A percentile compares a stretch with the other conserved stretches of the same genome.
Conservation (phyloP, 2,329 filamentous ascomycete genomes). For the Fusarium equiseti region DNA sequence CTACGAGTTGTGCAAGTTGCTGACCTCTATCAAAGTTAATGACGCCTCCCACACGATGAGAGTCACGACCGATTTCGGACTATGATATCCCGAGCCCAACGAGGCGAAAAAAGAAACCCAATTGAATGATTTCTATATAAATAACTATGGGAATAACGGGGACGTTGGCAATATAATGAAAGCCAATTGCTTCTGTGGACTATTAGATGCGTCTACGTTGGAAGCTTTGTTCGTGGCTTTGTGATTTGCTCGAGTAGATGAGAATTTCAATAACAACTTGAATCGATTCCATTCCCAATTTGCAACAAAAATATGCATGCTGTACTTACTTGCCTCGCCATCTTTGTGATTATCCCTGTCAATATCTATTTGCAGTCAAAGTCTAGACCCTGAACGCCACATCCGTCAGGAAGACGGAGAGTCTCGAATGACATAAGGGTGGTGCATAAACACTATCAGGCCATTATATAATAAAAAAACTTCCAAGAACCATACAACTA, state of each 20-base stretch:
- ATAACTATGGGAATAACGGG: conserved; percentile 35
- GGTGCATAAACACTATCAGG: conserved; percentile 1
- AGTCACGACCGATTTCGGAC: conserved; percentile 39
- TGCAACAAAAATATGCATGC: not conserved
- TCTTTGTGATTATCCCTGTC: not conserved
- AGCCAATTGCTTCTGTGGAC: conserved; percentile 36
- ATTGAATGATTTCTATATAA: conserved; percentile 40
- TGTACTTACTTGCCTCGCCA: not conserved
- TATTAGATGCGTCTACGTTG: conserved; percentile 40
- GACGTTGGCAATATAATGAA: conserved; percentile 41
- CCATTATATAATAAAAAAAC: not conserved
- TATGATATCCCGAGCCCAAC: conserved; percentile 36
- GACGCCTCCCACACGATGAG: conserved; percentile 26
- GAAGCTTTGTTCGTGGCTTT: conserved; percentile 34
- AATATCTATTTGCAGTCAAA: not conserved
- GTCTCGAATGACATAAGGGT: not conserved
- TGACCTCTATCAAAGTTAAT: conserved; percentile 45
- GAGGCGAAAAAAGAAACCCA: conserved; percentile 18
- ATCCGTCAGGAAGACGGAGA: conserved; percentile 7
- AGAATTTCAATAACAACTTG: conserved; percentile 31
- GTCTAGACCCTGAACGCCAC: conserved; percentile 24
- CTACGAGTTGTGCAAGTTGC: conserved; percentile 17
- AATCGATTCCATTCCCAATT: conserved; percentile 15
- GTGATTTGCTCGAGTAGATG: conserved; percentile 38
- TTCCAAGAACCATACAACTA: not conserved